Conservation (phyloP, 2,329 filamentous ascomycete genomes). For the Botryotinia calthae region DNA sequence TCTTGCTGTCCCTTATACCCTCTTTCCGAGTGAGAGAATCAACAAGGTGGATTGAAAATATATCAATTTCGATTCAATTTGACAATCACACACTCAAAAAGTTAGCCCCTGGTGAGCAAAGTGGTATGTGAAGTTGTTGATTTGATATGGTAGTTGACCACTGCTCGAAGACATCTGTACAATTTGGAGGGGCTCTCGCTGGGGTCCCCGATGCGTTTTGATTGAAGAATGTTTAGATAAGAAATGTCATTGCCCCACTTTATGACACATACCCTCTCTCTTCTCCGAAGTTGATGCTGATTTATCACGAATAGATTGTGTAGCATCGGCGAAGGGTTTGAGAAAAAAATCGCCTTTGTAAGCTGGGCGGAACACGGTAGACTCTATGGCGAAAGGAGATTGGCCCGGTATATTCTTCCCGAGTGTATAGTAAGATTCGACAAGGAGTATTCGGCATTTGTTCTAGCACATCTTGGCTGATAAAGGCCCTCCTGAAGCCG, state of each 20-base stretch:
- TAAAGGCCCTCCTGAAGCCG: neutral
- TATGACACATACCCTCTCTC: neutral
- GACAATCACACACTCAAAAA: neutral
- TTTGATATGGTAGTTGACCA: neutral
- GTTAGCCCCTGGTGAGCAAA: neutral
- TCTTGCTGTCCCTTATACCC: neutral
- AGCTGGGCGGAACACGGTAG: neutral
- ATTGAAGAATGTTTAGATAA: neutral
- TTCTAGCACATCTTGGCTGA: neutral
- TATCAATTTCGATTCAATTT: neutral
- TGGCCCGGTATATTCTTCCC: neutral
- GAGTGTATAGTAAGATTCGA: neutral
- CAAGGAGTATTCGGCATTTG: neutral
- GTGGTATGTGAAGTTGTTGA: neutral
- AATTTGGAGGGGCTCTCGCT: neutral
- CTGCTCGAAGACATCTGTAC: neutral
- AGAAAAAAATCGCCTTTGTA: neutral
- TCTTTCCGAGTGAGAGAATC: neutral
- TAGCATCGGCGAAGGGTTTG: neutral
- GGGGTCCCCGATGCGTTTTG: neutral
- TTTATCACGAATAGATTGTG: neutral
- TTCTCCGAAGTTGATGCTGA: neutral
- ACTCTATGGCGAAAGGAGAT: neutral
- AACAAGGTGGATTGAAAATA: neutral
- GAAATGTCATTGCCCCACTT: neutral